phyloP scores from a whole-genome alignment of 1,284 basidiomycete genomes.

The Fomes fomentarius region DNA sequence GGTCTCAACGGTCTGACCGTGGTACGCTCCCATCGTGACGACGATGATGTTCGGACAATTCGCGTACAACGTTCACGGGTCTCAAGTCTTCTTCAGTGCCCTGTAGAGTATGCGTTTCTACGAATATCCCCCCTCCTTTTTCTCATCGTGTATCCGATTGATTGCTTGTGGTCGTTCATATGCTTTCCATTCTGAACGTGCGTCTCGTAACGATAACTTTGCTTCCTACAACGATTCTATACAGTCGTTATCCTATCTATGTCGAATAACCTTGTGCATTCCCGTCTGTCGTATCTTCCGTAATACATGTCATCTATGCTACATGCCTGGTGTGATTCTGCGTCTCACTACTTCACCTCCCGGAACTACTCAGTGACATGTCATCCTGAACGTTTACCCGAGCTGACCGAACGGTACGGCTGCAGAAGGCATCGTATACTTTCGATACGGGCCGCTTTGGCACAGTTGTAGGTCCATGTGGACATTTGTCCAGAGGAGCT shows the following conservation, averaged over 20 bases:
- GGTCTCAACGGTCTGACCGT: slow-evolving; percentile 20
- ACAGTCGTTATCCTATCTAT: neutral
- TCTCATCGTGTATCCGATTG: neutral
- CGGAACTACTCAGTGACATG: neutral
- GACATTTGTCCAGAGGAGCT: neutral
- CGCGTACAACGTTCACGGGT: slow-evolving; percentile 12
- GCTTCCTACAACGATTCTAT: neutral
- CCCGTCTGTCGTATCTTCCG: neutral
- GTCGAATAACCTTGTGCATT: neutral
- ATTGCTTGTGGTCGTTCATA: neutral
- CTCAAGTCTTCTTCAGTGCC: slow-evolving; percentile 7
- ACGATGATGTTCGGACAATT: slow-evolving; percentile 28
- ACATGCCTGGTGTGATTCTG: neutral
- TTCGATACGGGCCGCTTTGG: too few relatives aligned
- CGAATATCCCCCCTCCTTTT: slow-evolving; percentile 14
- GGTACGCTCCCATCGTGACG: slow-evolving; percentile 32
- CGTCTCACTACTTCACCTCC: neutral
- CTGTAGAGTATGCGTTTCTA: slow-evolving; percentile 8
- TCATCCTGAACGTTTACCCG: too few relatives aligned
- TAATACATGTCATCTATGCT: neutral
- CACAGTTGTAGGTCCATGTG: slow-evolving; percentile 22
- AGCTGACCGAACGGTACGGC: too few relatives aligned
- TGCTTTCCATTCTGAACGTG: neutral
- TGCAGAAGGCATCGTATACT: too few relatives aligned
- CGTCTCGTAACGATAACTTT: neutral